Base-by-base conservation (phyloP, 257 asterid genomes). In the Knoxia roxburghii region DNA sequence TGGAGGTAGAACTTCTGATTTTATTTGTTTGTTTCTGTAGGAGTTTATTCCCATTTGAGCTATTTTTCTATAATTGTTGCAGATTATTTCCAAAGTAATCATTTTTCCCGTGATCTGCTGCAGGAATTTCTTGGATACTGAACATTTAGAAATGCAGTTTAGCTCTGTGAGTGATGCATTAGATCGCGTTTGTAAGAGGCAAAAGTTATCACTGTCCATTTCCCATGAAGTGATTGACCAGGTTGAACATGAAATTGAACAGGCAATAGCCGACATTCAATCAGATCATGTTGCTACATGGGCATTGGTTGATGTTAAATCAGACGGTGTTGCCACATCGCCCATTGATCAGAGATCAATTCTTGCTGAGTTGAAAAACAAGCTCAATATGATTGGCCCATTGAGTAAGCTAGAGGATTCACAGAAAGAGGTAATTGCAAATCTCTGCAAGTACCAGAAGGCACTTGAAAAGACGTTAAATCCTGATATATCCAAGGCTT, bases 141-240 rank as follows among this genome's bases (percentile, higher is more conserved):
- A 18, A 35, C 12, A 40, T 66, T 50, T 52, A 53, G 52, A 66
- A 65, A 84, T 87, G 95, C 85, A 80, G 78, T 78, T 81, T 55
- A 71, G 43, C 65, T 71, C 70, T 21, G 26, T 86, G 70, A 73
- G 76, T 62, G 87, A 81, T 48, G 80, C 89, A 48, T 76, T 86
- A 32, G 89, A 81, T 76, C 79, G 84, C 74, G 83, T 74, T 62
- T 77, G 72, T 57, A 86, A 83, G 83, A 86, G 71, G 78, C 95
- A 81, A 64, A 82, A 82, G 75, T 21, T 82, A 61, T 87, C 80
- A 2, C 58, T 75, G 40, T 79, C 87, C 27, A 69, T 78, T 74
- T 82, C 83, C 63, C 71, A 77, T 48, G 87, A 84, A 69, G 72
- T 83, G 68, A 81, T 87, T 61, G 75, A 74, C 62, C 81, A 79